Percentiles rank a stretch among this genome's conserved stretches.
Conservation (phyloP, 2,329 filamentous ascomycete species). For the Colletotrichum sp. region DNA sequence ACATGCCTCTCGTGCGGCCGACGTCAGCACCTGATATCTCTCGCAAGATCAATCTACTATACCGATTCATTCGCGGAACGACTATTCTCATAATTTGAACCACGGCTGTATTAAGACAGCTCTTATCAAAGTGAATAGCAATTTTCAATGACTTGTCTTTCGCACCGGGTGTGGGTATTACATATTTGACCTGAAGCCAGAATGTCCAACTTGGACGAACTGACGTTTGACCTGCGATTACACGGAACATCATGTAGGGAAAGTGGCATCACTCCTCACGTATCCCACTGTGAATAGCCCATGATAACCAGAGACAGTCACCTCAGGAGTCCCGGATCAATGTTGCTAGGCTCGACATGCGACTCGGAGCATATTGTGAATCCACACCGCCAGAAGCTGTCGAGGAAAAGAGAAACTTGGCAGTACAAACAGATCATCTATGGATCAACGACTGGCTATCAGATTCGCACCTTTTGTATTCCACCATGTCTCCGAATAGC, state of each 20-base stretch:
- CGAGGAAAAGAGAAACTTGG: not conserved
- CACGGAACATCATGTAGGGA: accelerated
- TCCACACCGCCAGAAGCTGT: not conserved
- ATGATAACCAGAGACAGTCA: not conserved
- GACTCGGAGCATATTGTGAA: not conserved
- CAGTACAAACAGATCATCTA: not conserved
- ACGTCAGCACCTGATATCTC: too few species aligned
- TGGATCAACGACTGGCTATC: not conserved
- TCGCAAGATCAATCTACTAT: too few species aligned
- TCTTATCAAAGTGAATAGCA: not conserved
- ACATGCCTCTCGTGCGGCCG: too few species aligned
- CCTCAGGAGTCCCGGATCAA: not conserved
- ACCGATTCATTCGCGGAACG: not conserved
- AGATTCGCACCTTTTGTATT: too few species aligned
- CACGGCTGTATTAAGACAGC: too few species aligned
- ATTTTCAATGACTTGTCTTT: not conserved
- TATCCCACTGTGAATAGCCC: not conserved
- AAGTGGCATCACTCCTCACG: accelerated
- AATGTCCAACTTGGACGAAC: not conserved
- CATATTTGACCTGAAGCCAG: not conserved
- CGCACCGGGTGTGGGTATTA: not conserved
- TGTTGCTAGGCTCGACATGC: not conserved
- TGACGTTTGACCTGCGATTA: not conserved
- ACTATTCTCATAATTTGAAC: too few species aligned
- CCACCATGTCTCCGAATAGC: too few species aligned